Evolutionary conservation across 495 filamentous ascomycete species (phyloP).

Genomic region (Ramalina intermedia): DNA sequence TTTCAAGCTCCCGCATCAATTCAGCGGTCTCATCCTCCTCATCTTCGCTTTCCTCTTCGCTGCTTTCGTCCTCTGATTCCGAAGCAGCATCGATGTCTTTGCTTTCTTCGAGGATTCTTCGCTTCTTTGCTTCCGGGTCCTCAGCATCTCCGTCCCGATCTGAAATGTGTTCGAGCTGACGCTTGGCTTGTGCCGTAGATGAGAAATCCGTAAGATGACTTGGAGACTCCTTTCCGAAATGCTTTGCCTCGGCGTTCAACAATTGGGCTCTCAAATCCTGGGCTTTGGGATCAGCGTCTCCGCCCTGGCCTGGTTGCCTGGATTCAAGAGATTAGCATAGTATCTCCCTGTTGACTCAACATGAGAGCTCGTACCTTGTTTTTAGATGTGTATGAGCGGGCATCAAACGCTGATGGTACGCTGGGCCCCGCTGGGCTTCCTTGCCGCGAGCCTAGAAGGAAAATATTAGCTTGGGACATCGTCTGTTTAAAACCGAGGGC

Average conservation of each 20-base stretch:
- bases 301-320: constrained; percentile 78
- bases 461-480: background rate
- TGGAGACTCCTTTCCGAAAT: constrained; percentile 65
- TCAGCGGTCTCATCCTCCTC: constrained; percentile 86
- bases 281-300: constrained; percentile 53
- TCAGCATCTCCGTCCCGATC: constrained; percentile 39
- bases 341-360: background rate
- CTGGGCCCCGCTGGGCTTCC: constrained; percentile 83
- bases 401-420: constrained; percentile 91
- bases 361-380: constrained; percentile 40
- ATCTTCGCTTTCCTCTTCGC: constrained; percentile 61
- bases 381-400: constrained; percentile 89
- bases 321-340: constrained; percentile 4
- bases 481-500: background rate
- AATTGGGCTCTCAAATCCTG: constrained; percentile 88
- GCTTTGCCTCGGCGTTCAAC: constrained; percentile 69
- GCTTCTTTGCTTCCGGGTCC: constrained; percentile 69
- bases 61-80: constrained; percentile 54
- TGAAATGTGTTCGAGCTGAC: constrained; percentile 43
- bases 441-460: constrained; percentile 66
- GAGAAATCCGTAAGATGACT: constrained; percentile 25
- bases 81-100: constrained; percentile 85
- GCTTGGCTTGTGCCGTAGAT: constrained; percentile 39
- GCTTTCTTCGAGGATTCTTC: constrained; percentile 77
- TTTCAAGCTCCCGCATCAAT: constrained; percentile 80